Evolutionary conservation across 2,329 filamentous ascomycete genomes (phyloP), one percentile per base, ranked within the genome.

Genomic region (Fusarium floridanum): DNA sequence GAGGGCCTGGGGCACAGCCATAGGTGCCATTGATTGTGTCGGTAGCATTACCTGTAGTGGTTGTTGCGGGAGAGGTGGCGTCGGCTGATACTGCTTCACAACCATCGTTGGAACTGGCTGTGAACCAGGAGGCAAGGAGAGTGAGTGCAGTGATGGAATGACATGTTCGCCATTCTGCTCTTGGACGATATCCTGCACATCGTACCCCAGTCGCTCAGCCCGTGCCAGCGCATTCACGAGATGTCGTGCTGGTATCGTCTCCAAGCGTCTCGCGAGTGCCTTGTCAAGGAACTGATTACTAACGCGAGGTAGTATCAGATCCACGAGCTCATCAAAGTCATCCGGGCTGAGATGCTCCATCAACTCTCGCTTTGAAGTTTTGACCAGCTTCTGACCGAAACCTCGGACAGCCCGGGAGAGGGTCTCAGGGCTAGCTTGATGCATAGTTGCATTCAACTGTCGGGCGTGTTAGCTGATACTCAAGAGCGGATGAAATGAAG

Each of bases 171-270:
- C 85, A 14, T 76, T 74, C 41, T 75, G 65, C 16, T 74, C 85
- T 36, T 86, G 84, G 14, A 89, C 81, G 4, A 88, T 82, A 64
- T 91, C 89, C 36, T 82, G 80, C 0, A 83, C 81, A 60, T 89
- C 86, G 65, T 91, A 91, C 3, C 89, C 89, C 0, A 91, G 84
- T 3, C 89, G 87, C 74, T 90, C 88, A 2, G 89, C 88, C 39
- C 86, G 83, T 2, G 89, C 89, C 22, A 91, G 83, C 16, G 88
- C 87, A 67, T 90, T 90, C 63, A 91, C 86, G 4, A 91, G 84
- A 16, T 86, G 84, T 29, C 87, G 85, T 1, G 88, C 88, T 11
- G 85, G 84, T 61, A 91, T 90, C 2, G 87, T 89, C 55, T 84
- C 83, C 5, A 91, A 82, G 0, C 89, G 86, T 64, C 80, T 82